Conservation (phyloP, 169 alveolate species). For the Babesia bigemina region DNA sequence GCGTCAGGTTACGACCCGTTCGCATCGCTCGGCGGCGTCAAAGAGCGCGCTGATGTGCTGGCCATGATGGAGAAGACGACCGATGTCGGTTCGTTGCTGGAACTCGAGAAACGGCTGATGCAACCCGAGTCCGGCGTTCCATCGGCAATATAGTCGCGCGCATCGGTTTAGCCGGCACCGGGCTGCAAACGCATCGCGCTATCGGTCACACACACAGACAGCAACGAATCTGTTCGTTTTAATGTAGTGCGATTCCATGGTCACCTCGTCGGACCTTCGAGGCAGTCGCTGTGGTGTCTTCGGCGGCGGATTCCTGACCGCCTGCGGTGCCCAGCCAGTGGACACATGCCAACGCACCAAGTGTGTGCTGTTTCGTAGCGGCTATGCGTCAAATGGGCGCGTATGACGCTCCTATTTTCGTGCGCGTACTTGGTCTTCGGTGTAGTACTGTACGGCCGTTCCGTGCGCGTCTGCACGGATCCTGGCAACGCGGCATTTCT, state of each 20-base stretch:
- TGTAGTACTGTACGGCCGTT: background rate
- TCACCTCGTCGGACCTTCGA: background rate
- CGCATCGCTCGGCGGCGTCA: background rate
- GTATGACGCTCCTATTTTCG: slow-evolving; percentile 9
- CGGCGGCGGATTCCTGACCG: too few relatives aligned
- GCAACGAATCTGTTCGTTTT: background rate
- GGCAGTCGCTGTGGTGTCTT: too few relatives aligned
- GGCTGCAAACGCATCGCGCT: background rate
- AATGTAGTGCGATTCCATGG: background rate
- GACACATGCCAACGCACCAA: slow-evolving; percentile 3
- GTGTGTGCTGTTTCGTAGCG: slow-evolving; percentile 2
- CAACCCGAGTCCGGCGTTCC: slow-evolving; percentile 1
- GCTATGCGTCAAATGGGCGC: background rate
- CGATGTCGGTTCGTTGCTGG: slow-evolving; percentile 6
- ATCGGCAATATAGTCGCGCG: background rate
- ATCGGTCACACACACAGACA: slow-evolving; percentile 5
- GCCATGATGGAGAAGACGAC: slow-evolving; percentile 26
- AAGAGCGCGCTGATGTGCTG: background rate
- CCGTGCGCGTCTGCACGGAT: background rate
- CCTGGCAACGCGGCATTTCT: background rate
- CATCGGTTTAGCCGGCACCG: background rate
- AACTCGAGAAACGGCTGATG: slow-evolving; percentile 18
- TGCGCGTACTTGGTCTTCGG: background rate
- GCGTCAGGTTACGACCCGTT: slow-evolving; percentile 14
- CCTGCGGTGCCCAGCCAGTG: background rate